phyloP scores from a whole-genome alignment of 1,284 basidiomycete species.

The Singerocomus inundabilis region DNA sequence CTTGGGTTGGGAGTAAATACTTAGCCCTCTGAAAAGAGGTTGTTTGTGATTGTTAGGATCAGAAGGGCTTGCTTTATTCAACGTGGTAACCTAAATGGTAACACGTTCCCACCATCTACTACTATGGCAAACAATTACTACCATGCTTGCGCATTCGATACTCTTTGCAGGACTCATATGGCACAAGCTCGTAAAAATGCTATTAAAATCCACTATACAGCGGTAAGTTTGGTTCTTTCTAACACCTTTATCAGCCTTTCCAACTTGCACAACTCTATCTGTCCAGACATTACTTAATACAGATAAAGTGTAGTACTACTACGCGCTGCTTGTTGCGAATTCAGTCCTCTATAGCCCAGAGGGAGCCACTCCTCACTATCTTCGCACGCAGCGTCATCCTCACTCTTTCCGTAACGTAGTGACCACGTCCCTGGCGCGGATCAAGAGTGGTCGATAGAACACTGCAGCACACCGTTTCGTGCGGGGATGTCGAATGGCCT shows the following conservation, averaged over 20 bases:
- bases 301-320: not conserved
- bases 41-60: conserved; percentile 27
- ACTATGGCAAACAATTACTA: not conserved
- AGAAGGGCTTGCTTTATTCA: conserved; percentile 8
- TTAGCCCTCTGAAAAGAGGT: not conserved
- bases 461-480: conserved; percentile 63
- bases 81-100: not conserved
- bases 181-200: not conserved
- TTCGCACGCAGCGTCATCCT: conserved; percentile 45
- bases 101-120: not conserved
- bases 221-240: not conserved
- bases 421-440: conserved; percentile 36
- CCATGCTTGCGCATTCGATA: not conserved
- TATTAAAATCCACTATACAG: not conserved
- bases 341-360: conserved; percentile 37
- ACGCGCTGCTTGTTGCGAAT: not conserved
- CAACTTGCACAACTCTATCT: not conserved
- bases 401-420: conserved; percentile 27
- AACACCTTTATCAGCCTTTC: not conserved
- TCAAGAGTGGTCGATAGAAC: conserved; percentile 51
- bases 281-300: too few species aligned
- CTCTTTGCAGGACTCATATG: not conserved
- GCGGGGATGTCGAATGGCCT: conserved; percentile 52
- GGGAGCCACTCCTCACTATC: conserved; percentile 61
- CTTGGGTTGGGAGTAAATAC: not conserved